Evolutionary conservation across 192 early-diverging fungal genomes (phyloP), one percentile per base, ranked within the genome.

Genomic region (Rhizoclosmatium globosum): DNA sequence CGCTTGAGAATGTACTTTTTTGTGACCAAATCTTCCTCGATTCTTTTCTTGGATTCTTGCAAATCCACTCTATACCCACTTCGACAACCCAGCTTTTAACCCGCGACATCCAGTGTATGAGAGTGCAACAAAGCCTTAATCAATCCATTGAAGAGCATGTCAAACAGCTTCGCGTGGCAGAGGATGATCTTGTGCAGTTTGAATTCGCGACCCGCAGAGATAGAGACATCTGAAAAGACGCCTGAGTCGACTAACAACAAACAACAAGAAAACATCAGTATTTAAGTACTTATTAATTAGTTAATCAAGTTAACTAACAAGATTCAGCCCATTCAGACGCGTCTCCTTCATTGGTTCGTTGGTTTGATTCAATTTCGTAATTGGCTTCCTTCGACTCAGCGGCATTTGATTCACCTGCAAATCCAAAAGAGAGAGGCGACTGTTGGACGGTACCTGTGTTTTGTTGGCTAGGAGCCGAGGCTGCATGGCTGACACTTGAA

Each of bases 1-100:
- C n/a, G 83, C 83, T 19, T 78, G 9, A 85, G 74, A 17, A 79
- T 68, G 31, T 44, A 77, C 44, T 60, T 64, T 19, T 39, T 4
- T n/a, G 15, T 47, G 39, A 17, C 19, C 42, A 41, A 41, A 45
- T 21, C 43, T 19, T 39, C 61, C 23, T 77, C 47, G 1, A 60
- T 7, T 2, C 44, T 21, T 31, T 31, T 31, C 31, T 21, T 17
- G 45, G 56, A 42, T 41, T 7, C 9, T 19, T 56, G 17, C 69
- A 56, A 56, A n/a, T 23, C 17, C 53, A 23, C 69, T 48, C 2
- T 57, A 1, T 48, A 7, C 60, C 15, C 47, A 3, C 66, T 76
- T 64, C 64, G 38, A 41, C 66, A 61, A 46, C 66, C 74, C 31
- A 76, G 15, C n/a, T 9, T 31, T n/a, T 39, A 74, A 6, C 64